A percentile compares a stretch with the other conserved stretches of the same genome.
phyloP scores from a whole-genome alignment of 177 flowering plant species.

The Vitis hybrid region DNA sequence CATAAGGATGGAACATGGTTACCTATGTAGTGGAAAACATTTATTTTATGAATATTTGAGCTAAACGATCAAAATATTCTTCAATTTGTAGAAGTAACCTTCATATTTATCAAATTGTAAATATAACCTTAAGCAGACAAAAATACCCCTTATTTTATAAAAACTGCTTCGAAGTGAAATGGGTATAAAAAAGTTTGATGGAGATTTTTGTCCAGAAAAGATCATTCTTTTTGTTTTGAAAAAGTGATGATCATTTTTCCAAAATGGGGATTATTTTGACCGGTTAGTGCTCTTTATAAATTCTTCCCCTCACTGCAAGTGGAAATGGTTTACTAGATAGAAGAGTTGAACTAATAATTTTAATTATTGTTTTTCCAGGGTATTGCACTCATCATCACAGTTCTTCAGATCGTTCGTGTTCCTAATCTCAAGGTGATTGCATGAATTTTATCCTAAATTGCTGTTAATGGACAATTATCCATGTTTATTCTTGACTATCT shows the following conservation, averaged over 20 bases:
- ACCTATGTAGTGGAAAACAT: not conserved
- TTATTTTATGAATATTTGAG: not conserved
- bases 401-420: slow-evolving; percentile 69
- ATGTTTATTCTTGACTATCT: too few relatives aligned
- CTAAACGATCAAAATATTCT: not conserved
- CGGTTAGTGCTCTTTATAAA: too few relatives aligned
- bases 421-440: slow-evolving; percentile 70
- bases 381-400: slow-evolving; percentile 65
- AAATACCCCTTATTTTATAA: not conserved
- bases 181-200: too few relatives aligned
- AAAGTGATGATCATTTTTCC: not conserved
- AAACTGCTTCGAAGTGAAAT: not conserved
- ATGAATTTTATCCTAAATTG: not conserved
- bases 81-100: not conserved
- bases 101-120: not conserved
- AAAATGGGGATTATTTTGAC: not conserved
- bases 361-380: slow-evolving; percentile 42
- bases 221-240: not conserved
- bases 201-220: too few relatives aligned
- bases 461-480: too few relatives aligned
- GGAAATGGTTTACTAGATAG: too few relatives aligned
- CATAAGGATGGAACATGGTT: not conserved
- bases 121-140: not conserved
- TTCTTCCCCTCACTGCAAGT: too few relatives aligned
- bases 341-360: not conserved